Base-by-base conservation (phyloP, 768 basidiomycete genomes). In the Piloderma croceum region DNA sequence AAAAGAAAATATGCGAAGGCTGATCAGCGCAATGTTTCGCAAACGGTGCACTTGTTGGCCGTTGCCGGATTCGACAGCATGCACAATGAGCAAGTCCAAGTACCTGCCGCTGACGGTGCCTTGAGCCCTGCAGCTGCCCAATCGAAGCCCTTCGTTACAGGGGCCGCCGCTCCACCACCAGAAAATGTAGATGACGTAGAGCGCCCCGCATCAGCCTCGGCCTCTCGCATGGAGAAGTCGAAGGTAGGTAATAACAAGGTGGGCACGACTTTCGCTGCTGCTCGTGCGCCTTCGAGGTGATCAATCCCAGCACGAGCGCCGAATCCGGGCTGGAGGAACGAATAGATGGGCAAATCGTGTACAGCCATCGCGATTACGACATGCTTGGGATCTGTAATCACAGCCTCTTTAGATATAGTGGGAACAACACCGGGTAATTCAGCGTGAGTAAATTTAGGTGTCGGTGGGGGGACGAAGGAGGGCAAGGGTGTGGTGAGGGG, bases 51-150 rank as follows among this genome's bases (percentile, higher is more conserved):
- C 44, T 74, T 72, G 25, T 67, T 65, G 34, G 48, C 60, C 12
- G 59, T 52, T 3, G 49, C 61, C 3, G 67, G 54, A 41, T 69
- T 75, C 38, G 51, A 50, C 21, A 69, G 49, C 54, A 60, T 63
- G 45, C 86, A 89, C 3, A 57, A 48, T 1, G 57, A 59, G 53
- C 84, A 88, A 12, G 48, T 73, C 84, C 84, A 87, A n/a, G 45
- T 49, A 5, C 43, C 45, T 10, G 53, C 39, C 15, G 49, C 20
- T 2, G 60, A 43, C 5, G 77, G 72, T 3, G 69, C 56, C 46
- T 73, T 79, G 40, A 74, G 55, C 3, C 79, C 82, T 1, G 79
- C 79, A 7, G 77, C 79, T 2, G 70, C 64, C 73, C 77, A 84
- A 49, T 83, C 65, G 48, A 83, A 84, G 23, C 64, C 64, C 31